Base-by-base conservation (phyloP, 176 grass and related monocot genomes). In the Panicum miliaceum region DNA sequence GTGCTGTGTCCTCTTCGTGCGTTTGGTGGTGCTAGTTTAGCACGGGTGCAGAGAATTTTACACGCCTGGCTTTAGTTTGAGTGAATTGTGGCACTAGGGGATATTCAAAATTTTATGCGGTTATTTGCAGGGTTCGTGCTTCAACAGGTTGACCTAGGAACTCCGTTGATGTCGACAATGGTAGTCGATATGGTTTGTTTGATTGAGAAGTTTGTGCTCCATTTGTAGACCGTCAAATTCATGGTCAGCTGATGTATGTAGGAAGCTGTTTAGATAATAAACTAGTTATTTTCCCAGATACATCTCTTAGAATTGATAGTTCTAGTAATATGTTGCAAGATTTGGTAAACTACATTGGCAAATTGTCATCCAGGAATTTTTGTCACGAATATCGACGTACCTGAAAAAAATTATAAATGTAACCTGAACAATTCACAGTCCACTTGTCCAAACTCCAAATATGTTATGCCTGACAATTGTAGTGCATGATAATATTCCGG, bases 281-380 rank as follows among this genome's bases (percentile, higher is more conserved):
- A 5, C 12, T 29, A 63, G 4, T 27, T 70, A 14, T 26, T 71
- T 71, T 4, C 22, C 22, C 38, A 26, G 22, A 47, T 46, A 26
- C n/a, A 27, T 47, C n/a, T 27, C 20, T 71, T 20, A 26, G 41
- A 71, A 18, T 47, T 15, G 68, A 47, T 71, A 71, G 42, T 42
- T 71, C n/a, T 71, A 16, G 12, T 47, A 47, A 71, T 71, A 71
- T 46, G 22, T 71, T 25, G n/a, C 68, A 27, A 46, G 41, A 71
- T 71, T 46, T 25, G 68, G 41, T 71, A 71, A 45, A 12, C 27
- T 43, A 8, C 3, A 54, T 58, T 26, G 13, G 8, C 35, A 58
- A 23, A 81, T 45, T 59, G 15, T 46, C 23, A 46, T 71, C 6
- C 8, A 27, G 15, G 6, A 81, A 57, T 58, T 41, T 43, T 42